These are phyloP conservation scores for Ophiognomonia clavigignenti-juglandacearum DNA, from an alignment of 2,329 filamentous ascomycete genomes.

Conservation along the genomic window DNA sequence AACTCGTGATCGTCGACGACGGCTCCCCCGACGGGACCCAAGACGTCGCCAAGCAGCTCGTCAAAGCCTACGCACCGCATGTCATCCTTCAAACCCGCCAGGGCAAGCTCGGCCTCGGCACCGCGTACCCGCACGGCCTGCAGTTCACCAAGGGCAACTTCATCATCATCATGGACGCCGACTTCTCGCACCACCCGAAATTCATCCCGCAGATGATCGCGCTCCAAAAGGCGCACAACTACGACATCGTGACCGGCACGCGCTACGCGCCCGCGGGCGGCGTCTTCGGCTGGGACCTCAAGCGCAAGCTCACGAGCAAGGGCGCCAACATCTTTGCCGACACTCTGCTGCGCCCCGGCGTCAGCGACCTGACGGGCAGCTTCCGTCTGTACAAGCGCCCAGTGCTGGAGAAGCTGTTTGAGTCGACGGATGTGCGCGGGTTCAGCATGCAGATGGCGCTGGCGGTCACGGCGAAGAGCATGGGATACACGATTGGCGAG, in stretches of 20 bases:
- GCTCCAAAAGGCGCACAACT: constrained; percentile 69
- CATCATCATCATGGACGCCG: constrained; percentile 99
- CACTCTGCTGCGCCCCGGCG: constrained; percentile 85
- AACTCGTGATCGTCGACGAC: constrained; percentile 97
- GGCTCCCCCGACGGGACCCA: constrained; percentile 95
- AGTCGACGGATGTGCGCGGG: constrained; percentile 88
- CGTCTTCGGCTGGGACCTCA: constrained; percentile 95
- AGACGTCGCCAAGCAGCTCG: constrained; percentile 82
- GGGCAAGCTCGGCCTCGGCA: constrained; percentile 95
- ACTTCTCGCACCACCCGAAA: constrained; percentile 98
- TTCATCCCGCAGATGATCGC: constrained; percentile 95
- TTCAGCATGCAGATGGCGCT: constrained; percentile 99
- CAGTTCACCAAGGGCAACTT: constrained; percentile 89
- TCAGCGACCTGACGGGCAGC: constrained; percentile 91
- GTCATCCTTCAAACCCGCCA: constrained; percentile 82
- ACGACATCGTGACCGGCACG: constrained; percentile 96
- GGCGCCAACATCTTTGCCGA: constrained; percentile 95
- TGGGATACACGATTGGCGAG: constrained; percentile 91
- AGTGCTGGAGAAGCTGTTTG: constrained; percentile 85
- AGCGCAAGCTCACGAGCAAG: constrained; percentile 77
- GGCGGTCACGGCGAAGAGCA: constrained; percentile 94
- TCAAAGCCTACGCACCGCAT: constrained; percentile 74
- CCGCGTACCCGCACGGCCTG: constrained; percentile 91
- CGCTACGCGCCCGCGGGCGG: constrained; percentile 86
- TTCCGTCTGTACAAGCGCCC: constrained; percentile 92